Evolutionary conservation across 2,329 filamentous ascomycete genomes (phyloP).

Genomic region (Clarireedia homoeocarpa): DNA sequence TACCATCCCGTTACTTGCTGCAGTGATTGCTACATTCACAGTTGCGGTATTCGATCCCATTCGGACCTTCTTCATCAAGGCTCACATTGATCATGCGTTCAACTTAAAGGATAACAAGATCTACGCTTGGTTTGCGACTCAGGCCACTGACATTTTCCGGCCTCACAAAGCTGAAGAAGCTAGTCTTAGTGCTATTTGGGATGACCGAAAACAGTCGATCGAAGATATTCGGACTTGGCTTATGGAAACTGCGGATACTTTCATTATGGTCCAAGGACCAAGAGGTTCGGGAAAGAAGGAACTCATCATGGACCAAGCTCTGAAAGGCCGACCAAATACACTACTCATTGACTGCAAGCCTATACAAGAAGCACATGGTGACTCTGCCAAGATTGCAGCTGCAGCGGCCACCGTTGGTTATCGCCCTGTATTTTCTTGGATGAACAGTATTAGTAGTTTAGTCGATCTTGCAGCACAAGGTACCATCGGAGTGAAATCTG

Average conservation of each 20-base stretch:
- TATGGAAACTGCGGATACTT: slow-evolving; percentile 81
- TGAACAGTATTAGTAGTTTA: slow-evolving; percentile 89
- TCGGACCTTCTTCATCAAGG: slow-evolving; percentile 83
- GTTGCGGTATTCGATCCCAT: slow-evolving; percentile 92
- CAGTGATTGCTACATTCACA: slow-evolving; percentile 72
- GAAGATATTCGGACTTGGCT: slow-evolving; percentile 78
- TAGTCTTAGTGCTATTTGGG: slow-evolving; percentile 60
- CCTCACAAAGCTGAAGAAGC: slow-evolving; percentile 53
- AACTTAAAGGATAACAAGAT: slow-evolving; percentile 65
- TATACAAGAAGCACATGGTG: slow-evolving; percentile 83
- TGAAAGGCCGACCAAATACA: slow-evolving; percentile 68
- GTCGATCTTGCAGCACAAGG: slow-evolving; percentile 88
- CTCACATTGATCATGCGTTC: slow-evolving; percentile 73
- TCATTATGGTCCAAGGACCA: slow-evolving; percentile 88
- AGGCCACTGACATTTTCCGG: slow-evolving; percentile 57
- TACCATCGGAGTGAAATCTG: slow-evolving; percentile 88
- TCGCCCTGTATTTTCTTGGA: slow-evolving; percentile 88
- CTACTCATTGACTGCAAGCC: slow-evolving; percentile 88
- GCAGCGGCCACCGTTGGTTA: slow-evolving; percentile 83
- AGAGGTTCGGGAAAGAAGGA: slow-evolving; percentile 87
- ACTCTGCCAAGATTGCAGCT: slow-evolving; percentile 74
- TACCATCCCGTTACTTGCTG: slow-evolving; percentile 75
- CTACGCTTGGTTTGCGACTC: slow-evolving; percentile 74
- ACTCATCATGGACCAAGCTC: slow-evolving; percentile 74
- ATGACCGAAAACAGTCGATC: slow-evolving; percentile 62